A percentile compares a stretch with the other conserved stretches of the same genome.
phyloP scores from a whole-genome alignment of 2,329 filamentous ascomycete genomes.

The Didymella arachidicola region DNA sequence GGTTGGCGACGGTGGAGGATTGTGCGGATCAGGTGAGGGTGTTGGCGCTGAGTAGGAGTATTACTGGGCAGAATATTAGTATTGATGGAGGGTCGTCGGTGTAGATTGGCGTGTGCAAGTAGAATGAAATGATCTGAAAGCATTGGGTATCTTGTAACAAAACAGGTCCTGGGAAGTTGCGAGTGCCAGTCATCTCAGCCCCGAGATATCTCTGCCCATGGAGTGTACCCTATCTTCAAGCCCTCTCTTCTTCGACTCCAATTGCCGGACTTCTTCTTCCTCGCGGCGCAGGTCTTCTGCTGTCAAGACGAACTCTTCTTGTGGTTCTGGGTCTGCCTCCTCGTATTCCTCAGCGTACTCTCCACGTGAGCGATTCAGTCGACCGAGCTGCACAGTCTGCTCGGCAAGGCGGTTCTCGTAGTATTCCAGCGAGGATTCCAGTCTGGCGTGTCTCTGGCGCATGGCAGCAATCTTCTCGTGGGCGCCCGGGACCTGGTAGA shows the following conservation, averaged over 20 bases:
- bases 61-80: constrained; percentile 50
- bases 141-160: constrained; percentile 14
- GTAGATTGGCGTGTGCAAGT: constrained; percentile 15
- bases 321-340: constrained; percentile 51
- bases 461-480: constrained; percentile 77
- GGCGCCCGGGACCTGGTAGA: constrained; percentile 85
- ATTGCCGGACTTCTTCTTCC: constrained; percentile 71
- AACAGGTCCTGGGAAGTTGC: constrained; percentile 50
- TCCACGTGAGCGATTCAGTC: constrained; percentile 70
- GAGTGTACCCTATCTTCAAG: constrained; percentile 71
- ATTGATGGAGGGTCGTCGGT: constrained; percentile 49
- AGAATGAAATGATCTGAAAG: constrained; percentile 1
- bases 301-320: constrained; percentile 61
- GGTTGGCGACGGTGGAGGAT: constrained; percentile 63
- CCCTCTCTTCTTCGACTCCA: constrained; percentile 68
- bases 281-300: constrained; percentile 74
- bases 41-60: constrained; percentile 46
- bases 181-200: constrained; percentile 51
- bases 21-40: constrained; percentile 49
- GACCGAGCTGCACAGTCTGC: constrained; percentile 76
- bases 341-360: constrained; percentile 64
- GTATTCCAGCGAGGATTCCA: constrained; percentile 76
- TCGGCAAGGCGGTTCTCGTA: constrained; percentile 82
- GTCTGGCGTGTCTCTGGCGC: constrained; percentile 73
- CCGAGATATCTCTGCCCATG: constrained; percentile 73